phyloP scores from a whole-genome alignment of 2,329 filamentous ascomycete species.

The Geosmithia morbida region DNA sequence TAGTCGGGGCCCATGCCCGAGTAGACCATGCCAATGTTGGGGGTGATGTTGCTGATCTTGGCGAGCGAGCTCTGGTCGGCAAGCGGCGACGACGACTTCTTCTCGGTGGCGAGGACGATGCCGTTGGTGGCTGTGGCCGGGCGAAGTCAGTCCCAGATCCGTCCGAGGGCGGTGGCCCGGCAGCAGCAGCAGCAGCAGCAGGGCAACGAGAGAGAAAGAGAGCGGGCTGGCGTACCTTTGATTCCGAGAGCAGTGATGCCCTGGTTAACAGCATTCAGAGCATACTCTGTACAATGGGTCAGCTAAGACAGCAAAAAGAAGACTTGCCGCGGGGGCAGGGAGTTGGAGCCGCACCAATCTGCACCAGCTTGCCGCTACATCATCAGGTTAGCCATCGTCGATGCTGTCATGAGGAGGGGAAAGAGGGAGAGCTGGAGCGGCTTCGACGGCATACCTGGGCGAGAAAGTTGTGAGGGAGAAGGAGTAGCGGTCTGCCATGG shows the following conservation, averaged over 20 bases:
- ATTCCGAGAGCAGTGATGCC: conserved; percentile 97
- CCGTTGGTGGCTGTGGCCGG: conserved; percentile 71
- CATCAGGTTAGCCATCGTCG: conserved; percentile 17
- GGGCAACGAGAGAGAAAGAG: not conserved
- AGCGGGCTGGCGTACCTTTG: conserved; percentile 50
- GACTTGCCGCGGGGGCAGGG: not conserved
- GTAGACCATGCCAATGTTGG: conserved; percentile 99
- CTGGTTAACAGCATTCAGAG: conserved; percentile 96
- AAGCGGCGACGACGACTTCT: conserved; percentile 96
- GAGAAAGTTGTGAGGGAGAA: conserved; percentile 99
- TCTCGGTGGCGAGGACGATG: conserved; percentile 96
- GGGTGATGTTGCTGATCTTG: conserved; percentile 95
- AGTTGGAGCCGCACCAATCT: conserved; percentile 52
- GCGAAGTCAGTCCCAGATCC: not conserved
- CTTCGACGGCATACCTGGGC: conserved; percentile 60
- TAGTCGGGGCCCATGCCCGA: conserved; percentile 98
- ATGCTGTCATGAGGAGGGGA: conserved; percentile 3
- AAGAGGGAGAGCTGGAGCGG: conserved; percentile 4
- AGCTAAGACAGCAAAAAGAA: not conserved
- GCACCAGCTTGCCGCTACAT: conserved; percentile 84
- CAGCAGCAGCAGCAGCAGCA: not conserved
- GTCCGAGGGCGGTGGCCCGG: not conserved
- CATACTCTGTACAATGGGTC: conserved; percentile 60
- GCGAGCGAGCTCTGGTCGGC: conserved; percentile 90
- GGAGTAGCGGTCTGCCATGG: conserved; percentile 96